These are phyloP conservation scores for Colletotrichum zoysiae DNA, from an alignment of 2,329 filamentous ascomycete species.

Conservation along the genomic window DNA sequence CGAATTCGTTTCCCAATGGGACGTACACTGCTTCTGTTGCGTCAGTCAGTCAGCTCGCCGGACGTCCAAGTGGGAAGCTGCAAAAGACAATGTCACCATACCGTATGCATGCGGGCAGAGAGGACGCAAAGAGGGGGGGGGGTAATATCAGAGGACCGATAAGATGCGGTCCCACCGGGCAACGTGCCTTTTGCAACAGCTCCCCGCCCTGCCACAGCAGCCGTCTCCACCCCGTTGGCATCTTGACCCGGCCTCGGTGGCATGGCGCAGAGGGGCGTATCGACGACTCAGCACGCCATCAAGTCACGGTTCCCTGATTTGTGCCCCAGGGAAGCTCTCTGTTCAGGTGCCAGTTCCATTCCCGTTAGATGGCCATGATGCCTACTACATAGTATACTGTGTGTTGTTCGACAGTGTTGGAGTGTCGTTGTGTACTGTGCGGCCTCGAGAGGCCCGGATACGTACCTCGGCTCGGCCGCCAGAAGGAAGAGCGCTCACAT, in stretches of 20 bases:
- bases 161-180: constrained; percentile 7
- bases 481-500: constrained; percentile 8
- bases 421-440: too few relatives aligned
- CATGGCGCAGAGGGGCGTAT: neutral
- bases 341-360: neutral
- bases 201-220: constrained; percentile 33
- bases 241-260: constrained; percentile 23
- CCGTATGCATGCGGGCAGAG: constrained; percentile 17
- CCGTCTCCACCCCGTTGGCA: constrained; percentile 26
- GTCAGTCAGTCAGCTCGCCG: constrained; percentile 18
- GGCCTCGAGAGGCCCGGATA: too few relatives aligned
- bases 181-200: constrained; percentile 17
- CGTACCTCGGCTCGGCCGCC: too few relatives aligned
- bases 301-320: constrained; percentile 16
- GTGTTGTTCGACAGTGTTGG: too few relatives aligned
- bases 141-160: constrained; percentile 15
- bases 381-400: too few relatives aligned
- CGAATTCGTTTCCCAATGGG: constrained; percentile 27
- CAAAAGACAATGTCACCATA: constrained; percentile 32
- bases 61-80: constrained; percentile 7
- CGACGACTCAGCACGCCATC: neutral
- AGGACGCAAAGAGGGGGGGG: constrained; percentile 8
- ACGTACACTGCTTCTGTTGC: constrained; percentile 12
- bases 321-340: neutral
- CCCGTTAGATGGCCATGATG: too few relatives aligned